Base-by-base conservation (phyloP, 805 yeast species). In the Ogataea kodamae region DNA sequence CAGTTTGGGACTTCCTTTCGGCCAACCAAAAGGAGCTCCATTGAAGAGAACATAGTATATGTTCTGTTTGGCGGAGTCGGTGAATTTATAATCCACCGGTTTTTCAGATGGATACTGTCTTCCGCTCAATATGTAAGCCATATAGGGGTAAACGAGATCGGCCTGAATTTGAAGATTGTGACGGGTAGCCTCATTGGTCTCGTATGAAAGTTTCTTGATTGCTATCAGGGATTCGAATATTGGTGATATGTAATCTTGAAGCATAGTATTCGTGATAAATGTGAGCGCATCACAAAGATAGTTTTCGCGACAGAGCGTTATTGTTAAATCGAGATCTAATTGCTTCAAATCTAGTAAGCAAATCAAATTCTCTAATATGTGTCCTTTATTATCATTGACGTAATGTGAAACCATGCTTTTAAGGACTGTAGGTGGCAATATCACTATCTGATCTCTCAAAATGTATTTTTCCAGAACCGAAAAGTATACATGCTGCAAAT, bases 281-380 rank as follows among this genome's bases (percentile, higher is more conserved):
- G 77, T 69, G 30, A 74, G 61, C 22, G 85, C 72, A 33, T 85
- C 94, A 21, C 66, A 63, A 5, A 89, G 60, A 6, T 70, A 61
- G 45, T 78, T 63, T 40, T 67, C 52, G 23, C 64, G 62, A 53
- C 96, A 81, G 11, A 84, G 59, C 9, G 65, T 66, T 9, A 87
- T 67, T 0, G 95, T 78, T 14, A 79, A 61, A 57, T 90, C 96
- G 22, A 90, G 72, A 51, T 90, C 96, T 31, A 92, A 66, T 9
- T 77, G 70, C 5, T 64, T 47, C 6, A 83, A 67, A 48, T 88
- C 89, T 16, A 90, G 53, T 2, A 75, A 60, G 46, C 95, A 82
- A 8, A 89, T 64, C 19, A 85, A 52, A 37, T 80, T 79, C 27
- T 86, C 88, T 12, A 90, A 63, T 0, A 59, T 46, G 2, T 68